phyloP scores from a whole-genome alignment of 768 basidiomycete species.

The Mycena sanguinolenta region DNA sequence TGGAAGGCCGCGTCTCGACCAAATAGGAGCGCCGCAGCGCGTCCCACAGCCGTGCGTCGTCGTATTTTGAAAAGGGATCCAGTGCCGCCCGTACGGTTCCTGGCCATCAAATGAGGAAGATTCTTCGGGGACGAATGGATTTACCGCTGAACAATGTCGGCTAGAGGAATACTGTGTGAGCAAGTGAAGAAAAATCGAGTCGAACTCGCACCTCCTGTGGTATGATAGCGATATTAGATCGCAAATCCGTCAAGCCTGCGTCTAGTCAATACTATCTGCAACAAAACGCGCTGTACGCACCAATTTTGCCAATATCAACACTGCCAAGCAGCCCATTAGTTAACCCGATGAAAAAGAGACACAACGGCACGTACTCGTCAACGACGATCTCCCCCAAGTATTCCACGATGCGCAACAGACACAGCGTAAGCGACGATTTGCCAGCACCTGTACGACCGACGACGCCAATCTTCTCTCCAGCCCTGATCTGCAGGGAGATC shows the following conservation, averaged over 20 bases:
- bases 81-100: constrained; percentile 70
- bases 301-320: constrained; percentile 77
- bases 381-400: constrained; percentile 73
- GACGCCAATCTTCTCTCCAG: no score
- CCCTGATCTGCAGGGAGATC: no score
- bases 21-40: constrained; percentile 74
- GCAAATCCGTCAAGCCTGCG: constrained; percentile 63
- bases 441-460: constrained; percentile 66
- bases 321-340: no score
- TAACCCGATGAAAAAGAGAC: no score
- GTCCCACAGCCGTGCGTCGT: constrained; percentile 77
- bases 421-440: constrained; percentile 73
- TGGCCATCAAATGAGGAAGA: constrained; percentile 56
- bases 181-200: no score
- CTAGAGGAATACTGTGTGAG: no score
- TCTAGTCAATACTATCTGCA: no score
- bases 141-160: no score
- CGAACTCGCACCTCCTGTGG: constrained; percentile 82
- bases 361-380: constrained; percentile 61
- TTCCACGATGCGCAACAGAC: constrained; percentile 79
- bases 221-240: constrained; percentile 72
- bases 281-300: constrained; percentile 39
- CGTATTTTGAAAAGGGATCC: constrained; percentile 72
- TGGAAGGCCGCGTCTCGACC: constrained; percentile 50
- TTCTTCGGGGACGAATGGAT: no score